Percentiles rank a stretch among this genome's conserved stretches.
Evolutionary conservation across 2,329 filamentous ascomycete species (phyloP).

Genomic region (Claviceps citrina): DNA sequence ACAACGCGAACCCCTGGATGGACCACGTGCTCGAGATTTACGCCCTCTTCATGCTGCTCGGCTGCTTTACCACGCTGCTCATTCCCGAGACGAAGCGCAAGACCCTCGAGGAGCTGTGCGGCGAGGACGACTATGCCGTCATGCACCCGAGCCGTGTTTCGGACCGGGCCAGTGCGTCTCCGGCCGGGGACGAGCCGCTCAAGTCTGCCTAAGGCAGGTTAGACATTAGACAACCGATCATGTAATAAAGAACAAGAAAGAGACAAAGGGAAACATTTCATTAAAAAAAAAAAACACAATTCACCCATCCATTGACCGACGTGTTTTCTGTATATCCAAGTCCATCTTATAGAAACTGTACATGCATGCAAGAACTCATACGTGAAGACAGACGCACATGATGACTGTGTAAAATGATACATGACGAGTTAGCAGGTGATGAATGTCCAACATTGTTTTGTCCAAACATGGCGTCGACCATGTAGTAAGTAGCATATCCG

Average conservation of each 20-base stretch:
- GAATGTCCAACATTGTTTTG: no score
- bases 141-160: background rate
- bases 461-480: no score
- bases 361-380: background rate
- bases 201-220: constrained; percentile 1
- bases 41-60: constrained; percentile 62
- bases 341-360: no score
- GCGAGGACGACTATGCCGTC: constrained; percentile 19
- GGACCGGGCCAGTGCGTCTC: background rate
- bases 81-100: constrained; percentile 63
- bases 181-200: constrained; percentile 1
- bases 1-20: constrained; percentile 45
- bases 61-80: constrained; percentile 50
- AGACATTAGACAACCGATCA: background rate
- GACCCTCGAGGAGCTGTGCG: constrained; percentile 50
- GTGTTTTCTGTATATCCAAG: no score
- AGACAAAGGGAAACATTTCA: background rate
- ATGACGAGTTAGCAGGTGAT: no score
- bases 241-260: background rate
- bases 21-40: constrained; percentile 63
- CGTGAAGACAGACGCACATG: no score
- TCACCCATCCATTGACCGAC: no score
- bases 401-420: no score
- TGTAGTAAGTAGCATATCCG: no score
- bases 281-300: no score